phyloP scores from a whole-genome alignment of 1,284 basidiomycete species.

The Leucoagaricus sp. region DNA sequence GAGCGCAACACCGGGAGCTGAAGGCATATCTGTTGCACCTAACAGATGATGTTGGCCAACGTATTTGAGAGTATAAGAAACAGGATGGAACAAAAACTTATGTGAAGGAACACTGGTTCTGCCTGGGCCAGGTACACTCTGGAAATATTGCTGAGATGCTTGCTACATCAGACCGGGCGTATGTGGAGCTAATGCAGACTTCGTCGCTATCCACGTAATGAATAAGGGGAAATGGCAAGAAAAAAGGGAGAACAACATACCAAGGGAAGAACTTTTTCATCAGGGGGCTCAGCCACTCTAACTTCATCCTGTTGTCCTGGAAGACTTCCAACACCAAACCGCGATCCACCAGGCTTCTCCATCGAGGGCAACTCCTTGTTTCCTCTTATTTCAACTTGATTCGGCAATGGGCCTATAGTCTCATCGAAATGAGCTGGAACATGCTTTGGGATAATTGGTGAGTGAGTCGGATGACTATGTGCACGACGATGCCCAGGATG shows the following conservation, averaged over 20 bases:
- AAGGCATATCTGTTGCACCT: neutral
- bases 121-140: neutral
- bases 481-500: neutral
- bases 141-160: no score
- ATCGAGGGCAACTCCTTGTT: conserved; percentile 10
- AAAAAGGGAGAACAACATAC: neutral
- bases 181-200: neutral
- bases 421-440: conserved; percentile 7
- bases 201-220: neutral
- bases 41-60: neutral
- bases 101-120: neutral
- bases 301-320: conserved; percentile 11
- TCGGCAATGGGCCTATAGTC: conserved; percentile 3
- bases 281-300: conserved; percentile 12
- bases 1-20: neutral
- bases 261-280: neutral
- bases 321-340: conserved; percentile 12
- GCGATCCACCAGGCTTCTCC: conserved; percentile 11
- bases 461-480: neutral
- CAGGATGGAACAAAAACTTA: neutral
- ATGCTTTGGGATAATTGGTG: neutral
- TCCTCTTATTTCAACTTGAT: conserved; percentile 2
- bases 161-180: no score
- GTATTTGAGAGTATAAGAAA: neutral
- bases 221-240: neutral